phyloP scores from a whole-genome alignment of 148 eudicot genomes.

The Spergularia bocconei region DNA sequence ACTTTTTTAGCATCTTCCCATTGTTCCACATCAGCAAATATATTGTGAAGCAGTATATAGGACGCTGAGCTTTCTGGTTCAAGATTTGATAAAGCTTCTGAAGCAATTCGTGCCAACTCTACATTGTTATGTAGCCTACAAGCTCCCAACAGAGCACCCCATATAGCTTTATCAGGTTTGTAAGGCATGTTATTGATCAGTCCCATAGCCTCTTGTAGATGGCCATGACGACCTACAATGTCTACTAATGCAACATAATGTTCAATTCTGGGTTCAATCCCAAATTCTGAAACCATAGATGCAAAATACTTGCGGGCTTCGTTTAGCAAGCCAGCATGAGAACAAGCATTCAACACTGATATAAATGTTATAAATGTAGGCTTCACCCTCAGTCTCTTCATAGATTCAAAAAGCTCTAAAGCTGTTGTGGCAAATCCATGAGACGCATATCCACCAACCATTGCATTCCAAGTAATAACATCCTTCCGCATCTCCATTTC shows the following conservation, averaged over 20 bases:
- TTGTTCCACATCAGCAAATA: slow-evolving; percentile 45
- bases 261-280: slow-evolving; percentile 46
- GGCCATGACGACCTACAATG: slow-evolving; percentile 47
- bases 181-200: slow-evolving; percentile 42
- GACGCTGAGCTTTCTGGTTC: slow-evolving; percentile 59
- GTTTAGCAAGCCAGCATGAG: slow-evolving; percentile 45
- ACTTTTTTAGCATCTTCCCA: slow-evolving; percentile 54
- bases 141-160: slow-evolving; percentile 58
- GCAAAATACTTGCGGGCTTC: slow-evolving; percentile 41
- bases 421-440: slow-evolving; percentile 45
- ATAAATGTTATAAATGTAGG: slow-evolving; percentile 54
- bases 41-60: slow-evolving; percentile 47
- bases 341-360: slow-evolving; percentile 53
- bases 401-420: slow-evolving; percentile 43
- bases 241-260: slow-evolving; percentile 49
- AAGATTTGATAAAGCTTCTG: slow-evolving; percentile 41
- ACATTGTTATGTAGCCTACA: slow-evolving; percentile 55
- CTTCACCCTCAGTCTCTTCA: slow-evolving; percentile 36
- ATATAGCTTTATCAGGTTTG: slow-evolving; percentile 41
- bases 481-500: slow-evolving; percentile 37
- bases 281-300: slow-evolving; percentile 47
- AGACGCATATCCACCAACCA: slow-evolving; percentile 57
- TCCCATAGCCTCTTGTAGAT: slow-evolving; percentile 44
- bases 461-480: slow-evolving; percentile 59
- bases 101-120: slow-evolving; percentile 44